Evolutionary conservation across 345 rosid species (phyloP).

Genomic region (Theobroma cacao): DNA sequence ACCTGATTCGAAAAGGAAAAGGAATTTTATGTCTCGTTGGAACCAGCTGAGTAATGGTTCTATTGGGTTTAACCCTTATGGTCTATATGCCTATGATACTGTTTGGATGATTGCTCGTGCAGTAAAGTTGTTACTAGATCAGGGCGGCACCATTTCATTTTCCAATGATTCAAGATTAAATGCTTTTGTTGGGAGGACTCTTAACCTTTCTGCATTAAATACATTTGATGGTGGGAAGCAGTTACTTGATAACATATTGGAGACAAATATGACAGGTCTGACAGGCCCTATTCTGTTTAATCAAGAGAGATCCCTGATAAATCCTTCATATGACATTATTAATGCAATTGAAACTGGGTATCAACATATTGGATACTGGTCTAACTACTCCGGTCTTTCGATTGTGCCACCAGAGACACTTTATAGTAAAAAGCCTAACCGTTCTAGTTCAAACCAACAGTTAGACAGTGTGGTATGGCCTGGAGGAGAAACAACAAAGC

Average conservation of each 20-base stretch:
- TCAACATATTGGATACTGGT: slow-evolving; percentile 79
- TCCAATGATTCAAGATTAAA: slow-evolving; percentile 53
- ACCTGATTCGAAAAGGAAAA: slow-evolving; percentile 57
- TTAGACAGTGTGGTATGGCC: slow-evolving; percentile 76
- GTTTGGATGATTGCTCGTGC: slow-evolving; percentile 90
- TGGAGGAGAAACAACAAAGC: slow-evolving; percentile 54
- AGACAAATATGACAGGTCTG: slow-evolving; percentile 71
- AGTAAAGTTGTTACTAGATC: slow-evolving; percentile 58
- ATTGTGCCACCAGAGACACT: slow-evolving; percentile 70
- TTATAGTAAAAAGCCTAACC: slow-evolving; percentile 55
- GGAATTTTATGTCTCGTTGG: slow-evolving; percentile 66
- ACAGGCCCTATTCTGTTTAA: slow-evolving; percentile 62
- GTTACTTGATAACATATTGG: slow-evolving; percentile 50
- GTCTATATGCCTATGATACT: slow-evolving; percentile 82
- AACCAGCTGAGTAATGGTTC: slow-evolving; percentile 63
- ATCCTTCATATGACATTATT: slow-evolving; percentile 74
- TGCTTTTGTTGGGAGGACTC: slow-evolving; percentile 41
- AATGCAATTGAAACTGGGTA: slow-evolving; percentile 45
- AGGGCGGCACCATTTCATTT: slow-evolving; percentile 68
- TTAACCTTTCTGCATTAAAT: slow-evolving; percentile 74
- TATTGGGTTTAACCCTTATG: slow-evolving; percentile 70
- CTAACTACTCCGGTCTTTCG: slow-evolving; percentile 84
- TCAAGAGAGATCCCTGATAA: slow-evolving; percentile 49
- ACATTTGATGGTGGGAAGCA: slow-evolving; percentile 66
- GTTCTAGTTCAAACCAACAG: slow-evolving; percentile 70